Base-by-base conservation (phyloP, 192 early-diverging fungal species). In the Hyaloraphidium curvatum region DNA sequence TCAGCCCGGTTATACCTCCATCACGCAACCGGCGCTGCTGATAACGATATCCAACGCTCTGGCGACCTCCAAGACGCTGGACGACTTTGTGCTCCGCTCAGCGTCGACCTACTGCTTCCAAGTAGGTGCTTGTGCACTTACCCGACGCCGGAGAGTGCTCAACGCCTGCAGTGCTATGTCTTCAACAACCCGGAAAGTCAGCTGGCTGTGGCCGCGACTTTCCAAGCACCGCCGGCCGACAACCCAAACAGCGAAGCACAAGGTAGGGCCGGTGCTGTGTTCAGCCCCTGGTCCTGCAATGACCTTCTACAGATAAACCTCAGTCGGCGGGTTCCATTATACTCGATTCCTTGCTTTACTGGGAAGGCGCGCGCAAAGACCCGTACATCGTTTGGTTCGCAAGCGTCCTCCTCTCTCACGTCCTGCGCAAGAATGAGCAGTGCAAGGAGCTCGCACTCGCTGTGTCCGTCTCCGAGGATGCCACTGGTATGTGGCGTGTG, bases 361-460 rank as follows among this genome's bases (percentile, higher is more conserved):
- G 82, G 81, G 73, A 82, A 40, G 52, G 61, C 19, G 50, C 41
- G 26, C 62, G 62, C 1, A 65, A 74, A 26, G 90, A 97, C 54
- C 83, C 87, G 17, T 92, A 84, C 65, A 75, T 77, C 13, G 68
- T 76, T 2, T 95, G 91, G 91, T 94, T 92, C 67, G 83, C 91
- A 0, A 76, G 82, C 0, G 73, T 80, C 7, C 66, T 92, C 26
- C 71, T 97, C 1, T 78, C 84, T 0, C 86, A 89, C 30, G 75
- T 89, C 29, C 59, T 95, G 5, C 63, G 67, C 31, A 77, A 79
- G 51, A 86, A 93, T 55, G 52, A 66, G 3, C 70, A 75, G 28
- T 78, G 83, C 35, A 90, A 97, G 63, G 72, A 79, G 39, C 67
- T 85, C 37, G 84, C 86, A 2, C 65, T 85, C 30, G 72, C 70